Percentiles rank a stretch among this genome's conserved stretches.
Evolutionary conservation across 495 filamentous ascomycete genomes (phyloP).

Genomic region (Penicillium atrosanguineum): DNA sequence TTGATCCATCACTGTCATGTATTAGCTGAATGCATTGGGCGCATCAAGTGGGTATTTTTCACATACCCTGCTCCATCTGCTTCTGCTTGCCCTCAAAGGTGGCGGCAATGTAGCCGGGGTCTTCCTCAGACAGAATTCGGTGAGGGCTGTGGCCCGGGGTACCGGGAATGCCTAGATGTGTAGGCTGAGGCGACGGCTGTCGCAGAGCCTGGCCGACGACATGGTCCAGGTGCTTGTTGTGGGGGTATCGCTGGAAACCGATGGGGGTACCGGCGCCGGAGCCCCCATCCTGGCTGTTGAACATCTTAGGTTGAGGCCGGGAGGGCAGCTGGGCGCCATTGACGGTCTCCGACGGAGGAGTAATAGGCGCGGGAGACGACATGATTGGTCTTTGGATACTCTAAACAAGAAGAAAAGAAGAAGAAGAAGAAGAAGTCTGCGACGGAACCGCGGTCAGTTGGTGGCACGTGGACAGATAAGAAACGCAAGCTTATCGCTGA

Average conservation of each 20-base stretch:
- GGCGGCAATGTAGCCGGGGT: slow-evolving; percentile 93
- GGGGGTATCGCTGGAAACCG: slow-evolving; percentile 47
- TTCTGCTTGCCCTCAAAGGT: slow-evolving; percentile 91
- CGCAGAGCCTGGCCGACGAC: slow-evolving; percentile 57
- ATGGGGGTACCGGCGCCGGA: slow-evolving; percentile 47
- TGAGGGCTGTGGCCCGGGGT: slow-evolving; percentile 38
- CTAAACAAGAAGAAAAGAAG: slow-evolving; percentile 15
- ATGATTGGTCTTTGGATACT: slow-evolving; percentile 22
- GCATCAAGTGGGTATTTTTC: too few relatives aligned
- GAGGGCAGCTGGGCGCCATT: slow-evolving; percentile 35
- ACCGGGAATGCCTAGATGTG: slow-evolving; percentile 77
- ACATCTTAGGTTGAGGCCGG: slow-evolving; percentile 36
- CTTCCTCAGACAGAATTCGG: slow-evolving; percentile 77
- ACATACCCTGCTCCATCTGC: slow-evolving; percentile 86
- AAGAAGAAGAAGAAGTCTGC: slow-evolving; percentile 18
- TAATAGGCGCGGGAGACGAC: slow-evolving; percentile 37
- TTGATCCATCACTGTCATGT: slow-evolving; percentile 61
- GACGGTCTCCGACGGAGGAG: slow-evolving; percentile 30
- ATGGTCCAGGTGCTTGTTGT: slow-evolving; percentile 64
- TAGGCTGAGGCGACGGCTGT: slow-evolving; percentile 85
- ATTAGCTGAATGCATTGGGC: slow-evolving; percentile 8
- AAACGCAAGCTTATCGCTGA: slow-evolving; percentile 13
- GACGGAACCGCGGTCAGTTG: slow-evolving; percentile 10
- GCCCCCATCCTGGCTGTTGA: slow-evolving; percentile 34
- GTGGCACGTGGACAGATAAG: slow-evolving; percentile 12